Evolutionary conservation across 306 rosid genomes (phyloP), one percentile per base, ranked within the genome.

Genomic region (Cucurbita argyrosperma): DNA sequence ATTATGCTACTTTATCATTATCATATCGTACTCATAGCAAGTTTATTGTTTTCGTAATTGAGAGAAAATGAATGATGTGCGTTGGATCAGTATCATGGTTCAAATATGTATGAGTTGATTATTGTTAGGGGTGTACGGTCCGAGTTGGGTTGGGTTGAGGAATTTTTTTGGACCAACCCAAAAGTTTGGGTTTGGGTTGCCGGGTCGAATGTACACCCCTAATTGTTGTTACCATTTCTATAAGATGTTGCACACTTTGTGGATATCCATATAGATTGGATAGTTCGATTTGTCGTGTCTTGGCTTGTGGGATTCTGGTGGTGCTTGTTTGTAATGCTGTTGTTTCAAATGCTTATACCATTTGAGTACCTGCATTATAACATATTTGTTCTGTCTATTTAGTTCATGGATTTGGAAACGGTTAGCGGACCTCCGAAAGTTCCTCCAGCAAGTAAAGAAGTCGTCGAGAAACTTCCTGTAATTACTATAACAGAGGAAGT

Each of bases 371-470:
- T 47, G 7, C 14, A 46, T 3, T 63, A 0, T 63, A 49, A 59
- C 47, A 35, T 64, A 50, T 16, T 8, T 52, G 12, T 30, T 74
- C 57, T 76, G 42, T 66, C 51, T 14, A 71, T 59, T 72, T 79
- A 85, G 92, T 79, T 89, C 67, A 62, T 83, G 79, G 85, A 83
- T 35, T 30, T 60, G 9, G 67, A 37, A 23, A 82, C 71, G 58
- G 95, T 76, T 76, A 73, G 80, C 45, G 80, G 73, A 42, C 81
- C 87, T 26, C 95, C 90, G 14, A 90, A 68, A 81, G 91, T 67
- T n/a, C 98, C 96, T 72, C 98, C 98, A 55, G 98, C 98, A 46
- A 88, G 98, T 83, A 94, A 94, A 84, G 88, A 86, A 80, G 91
- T 91, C 46, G 97, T 91, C 73, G 95, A 95, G 5, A 94, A 84